phyloP scores from a whole-genome alignment of 768 basidiomycete species.

The Auriscalpium microsporum region DNA sequence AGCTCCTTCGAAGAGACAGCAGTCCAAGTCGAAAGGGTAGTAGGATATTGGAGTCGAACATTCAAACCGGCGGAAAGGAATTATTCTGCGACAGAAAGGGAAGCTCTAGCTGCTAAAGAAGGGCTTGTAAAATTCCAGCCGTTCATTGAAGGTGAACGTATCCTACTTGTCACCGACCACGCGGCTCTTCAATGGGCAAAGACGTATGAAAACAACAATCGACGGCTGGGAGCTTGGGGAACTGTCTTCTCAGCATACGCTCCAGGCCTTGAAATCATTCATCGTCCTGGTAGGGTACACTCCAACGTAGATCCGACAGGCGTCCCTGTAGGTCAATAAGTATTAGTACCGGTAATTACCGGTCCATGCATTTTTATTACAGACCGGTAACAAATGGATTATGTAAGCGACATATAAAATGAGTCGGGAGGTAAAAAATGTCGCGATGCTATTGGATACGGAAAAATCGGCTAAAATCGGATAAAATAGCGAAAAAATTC shows the following conservation, averaged over 20 bases:
- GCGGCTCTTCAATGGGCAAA: conserved; percentile 18
- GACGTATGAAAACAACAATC: conserved; percentile 19
- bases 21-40: conserved; percentile 15
- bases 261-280: conserved; percentile 24
- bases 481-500: too few species aligned
- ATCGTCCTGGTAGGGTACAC: conserved; percentile 25
- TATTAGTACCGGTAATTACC: too few species aligned
- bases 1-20: conserved; percentile 14
- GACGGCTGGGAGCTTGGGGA: conserved; percentile 24
- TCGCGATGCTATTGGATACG: too few species aligned
- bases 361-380: too few species aligned
- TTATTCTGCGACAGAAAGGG: conserved; percentile 31
- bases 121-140: conserved; percentile 29
- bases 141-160: conserved; percentile 27
- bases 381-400: too few species aligned
- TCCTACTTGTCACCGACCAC: conserved; percentile 20
- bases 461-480: too few species aligned
- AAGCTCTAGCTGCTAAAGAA: conserved; percentile 32
- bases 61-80: conserved; percentile 13
- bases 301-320: conserved; percentile 26
- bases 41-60: conserved; percentile 16
- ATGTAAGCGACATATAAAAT: too few species aligned
- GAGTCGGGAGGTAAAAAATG: too few species aligned
- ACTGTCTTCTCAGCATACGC: conserved; percentile 24
- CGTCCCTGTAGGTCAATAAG: too few species aligned